A percentile compares a stretch with the other conserved stretches of the same genome.
phyloP scores from a whole-genome alignment of 768 basidiomycete genomes.

The Nidularia pulvinata region DNA sequence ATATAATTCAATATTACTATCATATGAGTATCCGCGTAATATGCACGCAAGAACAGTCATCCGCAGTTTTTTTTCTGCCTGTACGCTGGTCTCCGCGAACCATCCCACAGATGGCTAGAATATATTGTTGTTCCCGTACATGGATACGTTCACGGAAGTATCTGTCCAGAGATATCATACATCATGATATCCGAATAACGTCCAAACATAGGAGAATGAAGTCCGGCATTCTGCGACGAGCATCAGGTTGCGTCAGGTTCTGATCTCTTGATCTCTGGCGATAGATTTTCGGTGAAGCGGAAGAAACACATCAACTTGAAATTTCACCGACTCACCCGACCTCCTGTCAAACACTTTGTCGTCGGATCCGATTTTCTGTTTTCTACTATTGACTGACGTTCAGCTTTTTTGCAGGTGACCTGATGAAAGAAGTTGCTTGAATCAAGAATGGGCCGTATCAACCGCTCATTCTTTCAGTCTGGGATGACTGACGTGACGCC shows the following conservation, averaged over 20 bases:
- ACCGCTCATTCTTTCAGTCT: not conserved
- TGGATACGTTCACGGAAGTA: conserved; percentile 1
- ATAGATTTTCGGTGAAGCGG: no score
- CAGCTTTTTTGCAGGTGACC: not conserved
- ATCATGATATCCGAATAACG: conserved; percentile 24
- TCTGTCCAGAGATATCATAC: not conserved
- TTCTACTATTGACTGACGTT: not conserved
- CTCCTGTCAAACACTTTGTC: no score
- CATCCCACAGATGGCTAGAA: conserved; percentile 14
- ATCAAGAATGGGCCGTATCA: no score
- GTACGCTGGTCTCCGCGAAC: not conserved
- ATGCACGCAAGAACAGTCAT: no score
- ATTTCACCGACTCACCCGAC: no score
- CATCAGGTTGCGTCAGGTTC: no score
- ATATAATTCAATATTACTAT: no score
- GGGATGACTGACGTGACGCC: not conserved
- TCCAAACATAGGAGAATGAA: conserved; percentile 17
- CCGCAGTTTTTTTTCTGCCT: no score
- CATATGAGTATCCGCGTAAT: no score
- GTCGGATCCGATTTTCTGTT: not conserved
- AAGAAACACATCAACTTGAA: no score
- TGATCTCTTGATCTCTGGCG: not conserved
- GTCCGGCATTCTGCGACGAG: conserved; percentile 13
- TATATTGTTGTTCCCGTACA: conserved; percentile 4
- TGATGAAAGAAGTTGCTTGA: no score